Evolutionary conservation across 1,284 basidiomycete species (phyloP).

Genomic region (Sparassis latifolia): DNA sequence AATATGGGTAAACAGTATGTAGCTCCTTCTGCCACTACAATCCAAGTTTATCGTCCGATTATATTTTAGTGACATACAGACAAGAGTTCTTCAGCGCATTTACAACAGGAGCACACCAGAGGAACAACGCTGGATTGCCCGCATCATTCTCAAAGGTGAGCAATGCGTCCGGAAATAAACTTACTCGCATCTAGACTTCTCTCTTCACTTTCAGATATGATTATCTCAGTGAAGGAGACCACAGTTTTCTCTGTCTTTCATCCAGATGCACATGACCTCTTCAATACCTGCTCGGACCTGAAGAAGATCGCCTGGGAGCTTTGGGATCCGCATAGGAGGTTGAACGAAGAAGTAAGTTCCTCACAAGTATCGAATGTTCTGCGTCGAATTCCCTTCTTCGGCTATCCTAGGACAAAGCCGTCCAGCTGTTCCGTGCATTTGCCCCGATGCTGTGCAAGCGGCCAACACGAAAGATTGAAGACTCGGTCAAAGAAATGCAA

Average conservation of each 20-base stretch:
- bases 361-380: background rate
- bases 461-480: slow-evolving; percentile 71
- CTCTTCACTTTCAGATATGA: slow-evolving; percentile 47
- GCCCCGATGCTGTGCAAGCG: slow-evolving; percentile 91
- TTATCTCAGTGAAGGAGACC: slow-evolving; percentile 80
- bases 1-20: slow-evolving; percentile 62
- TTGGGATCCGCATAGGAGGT: slow-evolving; percentile 55
- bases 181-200: background rate
- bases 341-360: slow-evolving; percentile 51
- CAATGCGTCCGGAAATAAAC: background rate
- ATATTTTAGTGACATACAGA: slow-evolving; percentile 59
- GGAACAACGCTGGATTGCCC: slow-evolving; percentile 88
- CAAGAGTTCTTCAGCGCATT: slow-evolving; percentile 67
- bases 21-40: background rate
- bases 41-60: background rate
- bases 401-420: slow-evolving; percentile 60
- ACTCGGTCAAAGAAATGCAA: slow-evolving; percentile 79
- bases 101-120: slow-evolving; percentile 75
- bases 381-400: background rate
- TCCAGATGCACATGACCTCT: slow-evolving; percentile 84
- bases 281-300: slow-evolving; percentile 91
- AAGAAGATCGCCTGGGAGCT: slow-evolving; percentile 86
- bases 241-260: slow-evolving; percentile 86
- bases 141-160: slow-evolving; percentile 84
- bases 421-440: slow-evolving; percentile 80